Evolutionary conservation across 805 yeast genomes (phyloP), one percentile per base, ranked within the genome.

Genomic region (Wickerhamiella domercqiae): DNA sequence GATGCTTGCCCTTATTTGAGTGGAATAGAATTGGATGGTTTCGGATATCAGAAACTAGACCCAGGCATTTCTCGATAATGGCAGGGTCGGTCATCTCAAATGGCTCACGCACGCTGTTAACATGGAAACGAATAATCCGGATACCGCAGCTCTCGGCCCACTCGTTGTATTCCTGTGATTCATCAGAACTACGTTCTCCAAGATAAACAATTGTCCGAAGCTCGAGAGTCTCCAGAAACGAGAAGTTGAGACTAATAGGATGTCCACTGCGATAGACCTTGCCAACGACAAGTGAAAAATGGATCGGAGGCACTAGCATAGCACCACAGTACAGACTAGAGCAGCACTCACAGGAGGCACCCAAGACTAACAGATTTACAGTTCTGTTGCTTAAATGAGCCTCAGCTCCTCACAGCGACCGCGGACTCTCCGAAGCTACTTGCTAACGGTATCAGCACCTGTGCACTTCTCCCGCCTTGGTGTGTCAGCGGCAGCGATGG

Each of bases 1-100:
- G 60, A 55, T 87, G 98, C 56, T 90, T 90, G n/a, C 98, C 98
- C 61, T 87, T 87, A 57, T 90, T 83, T 3, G 95, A 83, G 55
- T 90, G 97, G 9, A 87, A 70, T 39, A 87, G 63, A 9, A 87
- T 73, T 1, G 98, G 98, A 53, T 78, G 82, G 54, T 84, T 84
- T 11, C 74, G 71, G 17, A 50, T 31, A 41, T 62, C 66, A 13
- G 53, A 39, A 4, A 62, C 46, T 6, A 56, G 37, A 28, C 48
- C 43, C 34, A 62, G 43, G 3, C 63, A 61, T 6, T 45, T 39
- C 5, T 71, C 63, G 40, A 84, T 66, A 2, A 76, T 69, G 4
- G 62, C 63, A 3, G 75, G 70, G 45, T 75, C 73, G 42, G 71
- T 73, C 55, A 63, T 64, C 6, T 66, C 61, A 52, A 76, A 75